phyloP scores from a whole-genome alignment of 1,284 basidiomycete genomes.

The Butyriboletus appendiculatus region DNA sequence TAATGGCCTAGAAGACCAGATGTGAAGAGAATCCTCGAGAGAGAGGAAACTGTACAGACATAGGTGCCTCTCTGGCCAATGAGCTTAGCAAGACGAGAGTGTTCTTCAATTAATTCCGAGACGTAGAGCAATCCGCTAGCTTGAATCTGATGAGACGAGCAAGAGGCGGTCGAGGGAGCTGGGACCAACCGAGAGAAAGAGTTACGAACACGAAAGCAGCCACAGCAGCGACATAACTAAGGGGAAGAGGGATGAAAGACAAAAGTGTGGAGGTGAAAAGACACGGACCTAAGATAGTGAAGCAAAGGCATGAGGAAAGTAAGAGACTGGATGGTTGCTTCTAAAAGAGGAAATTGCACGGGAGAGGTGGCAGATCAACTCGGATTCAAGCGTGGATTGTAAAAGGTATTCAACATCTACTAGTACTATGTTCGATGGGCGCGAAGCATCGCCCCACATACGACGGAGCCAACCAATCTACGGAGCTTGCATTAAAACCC shows the following conservation, averaged over 20 bases:
- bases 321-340: background rate
- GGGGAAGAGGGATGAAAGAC: background rate
- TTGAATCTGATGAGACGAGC: slow-evolving; percentile 36
- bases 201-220: slow-evolving; percentile 80
- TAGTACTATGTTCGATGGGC: slow-evolving; percentile 28
- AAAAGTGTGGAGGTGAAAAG: background rate
- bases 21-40: slow-evolving; percentile 1
- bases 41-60: slow-evolving; percentile 51
- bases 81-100: slow-evolving; percentile 76
- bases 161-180: background rate
- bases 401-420: too few relatives aligned
- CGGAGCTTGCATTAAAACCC: slow-evolving; percentile 70
- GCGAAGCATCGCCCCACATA: slow-evolving; percentile 32
- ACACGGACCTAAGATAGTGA: slow-evolving; percentile 50
- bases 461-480: background rate
- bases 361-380: background rate
- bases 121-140: slow-evolving; percentile 92
- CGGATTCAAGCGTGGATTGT: too few relatives aligned
- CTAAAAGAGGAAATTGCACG: slow-evolving; percentile 2
- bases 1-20: slow-evolving; percentile 58
- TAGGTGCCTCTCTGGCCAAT: slow-evolving; percentile 84
- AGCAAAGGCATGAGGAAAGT: slow-evolving; percentile 31
- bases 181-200: slow-evolving; percentile 66
- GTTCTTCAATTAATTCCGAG: slow-evolving; percentile 93
- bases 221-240: slow-evolving; percentile 64